phyloP scores from a whole-genome alignment of 1,284 basidiomycete species.

The Trametes versicolor region DNA sequence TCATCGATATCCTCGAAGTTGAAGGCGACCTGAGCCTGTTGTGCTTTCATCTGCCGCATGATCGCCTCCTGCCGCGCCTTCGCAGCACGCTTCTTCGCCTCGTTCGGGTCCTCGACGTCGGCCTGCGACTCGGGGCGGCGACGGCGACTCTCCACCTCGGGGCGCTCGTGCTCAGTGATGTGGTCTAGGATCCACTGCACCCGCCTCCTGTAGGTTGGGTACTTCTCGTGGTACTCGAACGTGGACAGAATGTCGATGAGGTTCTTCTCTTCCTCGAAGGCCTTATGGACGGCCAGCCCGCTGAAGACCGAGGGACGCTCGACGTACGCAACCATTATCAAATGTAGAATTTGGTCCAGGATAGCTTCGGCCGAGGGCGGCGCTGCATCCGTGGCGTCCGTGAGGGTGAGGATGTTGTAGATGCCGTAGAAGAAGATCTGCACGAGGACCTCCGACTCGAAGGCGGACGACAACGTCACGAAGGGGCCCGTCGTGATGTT shows the following conservation, averaged over 20 bases:
- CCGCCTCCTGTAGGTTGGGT: slow-evolving; percentile 74
- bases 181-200: slow-evolving; percentile 79
- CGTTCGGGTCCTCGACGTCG: slow-evolving; percentile 63
- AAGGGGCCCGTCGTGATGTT: slow-evolving; percentile 76
- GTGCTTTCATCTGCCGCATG: slow-evolving; percentile 92
- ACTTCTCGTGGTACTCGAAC: slow-evolving; percentile 80
- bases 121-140: slow-evolving; percentile 52
- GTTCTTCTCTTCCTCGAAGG: slow-evolving; percentile 67
- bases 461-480: slow-evolving; percentile 62
- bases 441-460: slow-evolving; percentile 74
- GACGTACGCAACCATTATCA: slow-evolving; percentile 84
- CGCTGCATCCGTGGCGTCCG: slow-evolving; percentile 62
- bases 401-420: slow-evolving; percentile 72
- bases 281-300: slow-evolving; percentile 59
- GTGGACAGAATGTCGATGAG: slow-evolving; percentile 79
- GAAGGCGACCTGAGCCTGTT: slow-evolving; percentile 86
- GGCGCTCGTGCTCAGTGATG: slow-evolving; percentile 62
- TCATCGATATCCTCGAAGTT: slow-evolving; percentile 74
- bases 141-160: slow-evolving; percentile 63
- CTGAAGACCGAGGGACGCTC: slow-evolving; percentile 76
- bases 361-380: slow-evolving; percentile 87
- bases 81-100: slow-evolving; percentile 81
- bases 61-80: slow-evolving; percentile 89
- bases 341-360: slow-evolving; percentile 88
- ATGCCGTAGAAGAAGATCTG: slow-evolving; percentile 84